Evolutionary conservation across 192 early-diverging fungal genomes (phyloP).

Genomic region (Linnemannia exigua): DNA sequence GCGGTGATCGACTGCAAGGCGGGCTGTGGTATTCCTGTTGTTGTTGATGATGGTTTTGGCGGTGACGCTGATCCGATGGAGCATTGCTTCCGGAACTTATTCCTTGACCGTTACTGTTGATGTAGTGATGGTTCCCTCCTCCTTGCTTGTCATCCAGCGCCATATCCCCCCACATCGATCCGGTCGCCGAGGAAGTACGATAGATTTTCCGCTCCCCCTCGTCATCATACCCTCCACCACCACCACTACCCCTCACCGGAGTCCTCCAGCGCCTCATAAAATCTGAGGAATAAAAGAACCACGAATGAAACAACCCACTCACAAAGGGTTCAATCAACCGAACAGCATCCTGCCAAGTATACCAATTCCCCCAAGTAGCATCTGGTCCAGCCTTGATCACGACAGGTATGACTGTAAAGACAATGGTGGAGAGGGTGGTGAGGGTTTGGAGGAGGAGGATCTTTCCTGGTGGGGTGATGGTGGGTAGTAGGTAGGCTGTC

Average conservation of each 20-base stretch:
- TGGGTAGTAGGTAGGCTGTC: neutral
- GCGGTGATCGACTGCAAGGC: neutral
- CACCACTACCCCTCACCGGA: neutral
- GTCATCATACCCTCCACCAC: neutral
- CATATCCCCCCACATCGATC: neutral
- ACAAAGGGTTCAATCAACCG: slow-evolving; percentile 45
- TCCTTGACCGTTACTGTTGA: neutral
- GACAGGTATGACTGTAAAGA: slow-evolving; percentile 48
- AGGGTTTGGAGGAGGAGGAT: slow-evolving; percentile 32
- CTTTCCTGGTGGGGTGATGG: slow-evolving; percentile 8
- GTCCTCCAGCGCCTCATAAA: slow-evolving; percentile 35
- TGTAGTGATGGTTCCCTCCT: too few relatives aligned
- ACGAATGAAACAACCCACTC: slow-evolving; percentile 44
- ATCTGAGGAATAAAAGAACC: slow-evolving; percentile 51
- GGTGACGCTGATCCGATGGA: neutral
- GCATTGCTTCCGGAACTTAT: neutral
- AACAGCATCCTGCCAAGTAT: slow-evolving; percentile 42
- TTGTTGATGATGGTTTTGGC: neutral
- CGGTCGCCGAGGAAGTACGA: neutral
- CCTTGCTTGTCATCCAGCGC: neutral
- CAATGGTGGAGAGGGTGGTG: slow-evolving; percentile 42
- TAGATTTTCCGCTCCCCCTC: neutral
- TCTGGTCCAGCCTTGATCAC: slow-evolving; percentile 32
- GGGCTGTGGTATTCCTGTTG: slow-evolving; percentile 1
- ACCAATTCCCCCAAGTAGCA: slow-evolving; percentile 32